Evolutionary conservation across 352 stramenopile genomes (phyloP).

Genomic region (Heterotrichella gracilis): DNA sequence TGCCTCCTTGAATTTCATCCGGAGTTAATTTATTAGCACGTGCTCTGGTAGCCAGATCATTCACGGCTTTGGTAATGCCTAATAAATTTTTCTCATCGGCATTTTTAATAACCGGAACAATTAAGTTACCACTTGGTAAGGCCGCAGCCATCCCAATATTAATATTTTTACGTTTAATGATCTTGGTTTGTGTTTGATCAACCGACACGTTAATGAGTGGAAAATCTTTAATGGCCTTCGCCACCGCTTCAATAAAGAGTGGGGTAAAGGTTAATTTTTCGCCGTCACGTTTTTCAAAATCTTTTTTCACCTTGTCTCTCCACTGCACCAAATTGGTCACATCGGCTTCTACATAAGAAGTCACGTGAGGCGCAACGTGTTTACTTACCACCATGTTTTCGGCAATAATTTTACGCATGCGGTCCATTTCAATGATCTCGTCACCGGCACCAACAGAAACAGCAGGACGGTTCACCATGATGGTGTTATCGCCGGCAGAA

Average conservation of each 20-base stretch:
- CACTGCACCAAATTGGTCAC: not conserved
- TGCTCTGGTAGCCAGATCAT: not conserved
- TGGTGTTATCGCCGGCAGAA: not conserved
- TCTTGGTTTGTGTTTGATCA: not conserved
- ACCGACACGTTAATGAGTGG: not conserved
- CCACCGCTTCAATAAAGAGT: not conserved
- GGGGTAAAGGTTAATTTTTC: conserved; percentile 6
- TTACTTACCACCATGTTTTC: not conserved
- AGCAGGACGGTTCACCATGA: not conserved
- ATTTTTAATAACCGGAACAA: conserved; percentile 2
- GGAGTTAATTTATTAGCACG: not conserved
- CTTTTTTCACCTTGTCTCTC: not conserved
- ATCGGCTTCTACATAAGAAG: not conserved
- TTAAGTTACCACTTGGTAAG: not conserved
- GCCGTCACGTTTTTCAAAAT: not conserved
- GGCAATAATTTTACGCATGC: not conserved
- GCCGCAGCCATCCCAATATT: not conserved
- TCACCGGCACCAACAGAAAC: not conserved
- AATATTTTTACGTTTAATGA: conserved; percentile 10
- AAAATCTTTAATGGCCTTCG: not conserved
- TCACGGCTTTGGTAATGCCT: not conserved
- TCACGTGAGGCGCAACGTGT: not conserved
- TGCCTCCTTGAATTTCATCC: not conserved
- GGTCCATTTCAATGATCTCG: not conserved
- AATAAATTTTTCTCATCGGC: conserved; percentile 7